Base-by-base conservation (phyloP, 768 basidiomycete species). In the Tremella fuciformis region DNA sequence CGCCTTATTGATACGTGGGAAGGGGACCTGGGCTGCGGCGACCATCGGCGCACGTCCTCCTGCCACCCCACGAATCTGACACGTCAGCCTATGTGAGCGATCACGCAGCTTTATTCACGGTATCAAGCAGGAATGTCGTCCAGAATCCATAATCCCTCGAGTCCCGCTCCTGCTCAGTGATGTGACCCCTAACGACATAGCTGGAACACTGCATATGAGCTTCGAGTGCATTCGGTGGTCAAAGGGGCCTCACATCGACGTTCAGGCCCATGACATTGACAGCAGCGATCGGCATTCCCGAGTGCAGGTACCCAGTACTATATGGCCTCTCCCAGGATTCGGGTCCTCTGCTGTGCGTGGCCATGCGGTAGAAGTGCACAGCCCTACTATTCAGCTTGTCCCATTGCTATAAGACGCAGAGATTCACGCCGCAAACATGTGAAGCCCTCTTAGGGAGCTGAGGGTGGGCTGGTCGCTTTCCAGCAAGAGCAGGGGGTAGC, bases 381-480 rank as follows among this genome's bases (percentile, higher is more conserved):
- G 56, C 57, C 13, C 61, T 62, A 16, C 29, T 34, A 11, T 34
- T 34, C 29, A 34, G 13, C 47, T 29, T 4, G 42, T 41, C 26
- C 44, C 47, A 2, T n/a, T 13, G 11, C 18, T 37, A n/a, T 19
- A 13, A 1, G 18, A 4, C 21, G 19, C 1, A 29, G 40, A 22
- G 39, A 63, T 58, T 52, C 37, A 63, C 62, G 41, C 50, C 13
- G 62, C 53, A 41, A 55, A 59, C 11, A 63, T 50, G 24, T 58
- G 50, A 22, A 55, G 59, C 3, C 53, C 62, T 21, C 57, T 18
- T 13, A 63, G 46, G 1, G 62, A 63, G 50, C 62, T 63, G 34
- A 63, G 55, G 11, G 62, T 54, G 8, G 62, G 58, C n/a, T 63
- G 55, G 38, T 63, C 62, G 46, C 62, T 59, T 38, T 63, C 62